A percentile compares a stretch with the other conserved stretches of the same genome.
Evolutionary conservation across 345 rosid species (phyloP).

Genomic region (Balakata baccata): DNA sequence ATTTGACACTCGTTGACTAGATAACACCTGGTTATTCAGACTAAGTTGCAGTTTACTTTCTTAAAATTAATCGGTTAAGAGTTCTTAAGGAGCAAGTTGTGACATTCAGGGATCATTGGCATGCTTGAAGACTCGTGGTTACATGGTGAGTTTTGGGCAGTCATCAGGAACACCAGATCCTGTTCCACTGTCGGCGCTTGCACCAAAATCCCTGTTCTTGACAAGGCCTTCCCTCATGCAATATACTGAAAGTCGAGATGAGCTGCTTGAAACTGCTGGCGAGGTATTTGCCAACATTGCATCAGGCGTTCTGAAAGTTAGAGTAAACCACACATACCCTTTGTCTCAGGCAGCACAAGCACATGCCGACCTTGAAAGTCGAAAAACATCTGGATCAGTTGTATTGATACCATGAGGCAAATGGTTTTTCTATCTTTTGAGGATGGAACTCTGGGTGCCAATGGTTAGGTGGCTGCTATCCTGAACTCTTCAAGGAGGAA

Average conservation of each 20-base stretch:
- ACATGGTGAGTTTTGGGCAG: slow-evolving; percentile 86
- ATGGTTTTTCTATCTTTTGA: neutral
- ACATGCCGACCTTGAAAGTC: slow-evolving; percentile 67
- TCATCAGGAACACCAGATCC: slow-evolving; percentile 83
- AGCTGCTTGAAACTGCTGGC: slow-evolving; percentile 67
- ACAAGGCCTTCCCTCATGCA: slow-evolving; percentile 77
- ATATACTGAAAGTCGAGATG: slow-evolving; percentile 63
- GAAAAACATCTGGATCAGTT: slow-evolving; percentile 69
- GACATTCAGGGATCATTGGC: slow-evolving; percentile 68
- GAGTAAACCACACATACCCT: slow-evolving; percentile 70
- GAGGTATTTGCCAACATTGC: slow-evolving; percentile 61
- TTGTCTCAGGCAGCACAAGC: slow-evolving; percentile 70
- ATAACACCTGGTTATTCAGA: neutral
- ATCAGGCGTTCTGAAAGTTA: slow-evolving; percentile 59
- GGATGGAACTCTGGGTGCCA: neutral
- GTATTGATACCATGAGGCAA: slow-evolving; percentile 63
- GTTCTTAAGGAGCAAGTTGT: neutral
- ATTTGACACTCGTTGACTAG: neutral
- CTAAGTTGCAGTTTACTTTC: too few species aligned
- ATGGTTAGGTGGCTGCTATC: neutral
- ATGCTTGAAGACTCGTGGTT: slow-evolving; percentile 70
- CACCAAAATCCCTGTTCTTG: slow-evolving; percentile 68
- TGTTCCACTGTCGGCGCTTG: slow-evolving; percentile 66
- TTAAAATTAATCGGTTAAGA: neutral
- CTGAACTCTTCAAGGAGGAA: neutral